These are phyloP conservation scores for Rosa chinensis DNA, from an alignment of 306 rosid genomes.

Conservation along the genomic window DNA sequence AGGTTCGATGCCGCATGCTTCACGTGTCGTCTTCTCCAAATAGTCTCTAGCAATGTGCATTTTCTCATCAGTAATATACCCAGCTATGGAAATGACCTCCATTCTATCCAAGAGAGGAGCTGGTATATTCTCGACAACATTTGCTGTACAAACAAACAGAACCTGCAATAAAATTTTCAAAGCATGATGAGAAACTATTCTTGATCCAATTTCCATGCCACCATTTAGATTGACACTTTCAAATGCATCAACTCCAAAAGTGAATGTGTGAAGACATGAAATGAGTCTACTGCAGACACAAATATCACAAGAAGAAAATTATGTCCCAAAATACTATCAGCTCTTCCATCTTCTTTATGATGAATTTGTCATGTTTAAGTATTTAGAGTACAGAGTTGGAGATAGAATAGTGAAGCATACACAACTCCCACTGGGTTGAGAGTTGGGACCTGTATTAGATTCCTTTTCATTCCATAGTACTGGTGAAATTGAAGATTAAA, in stretches of 20 bases:
- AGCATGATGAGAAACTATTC: slow-evolving; percentile 11
- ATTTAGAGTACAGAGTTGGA: not conserved
- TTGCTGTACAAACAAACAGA: slow-evolving; percentile 98
- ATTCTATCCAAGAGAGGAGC: slow-evolving; percentile 92
- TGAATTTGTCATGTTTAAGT: not conserved
- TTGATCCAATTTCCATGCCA: not conserved
- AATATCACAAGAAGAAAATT: not conserved
- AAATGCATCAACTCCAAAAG: not conserved
- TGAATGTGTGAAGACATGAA: not conserved
- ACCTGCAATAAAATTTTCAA: slow-evolving; percentile 61
- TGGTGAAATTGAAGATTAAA: slow-evolving; percentile 16
- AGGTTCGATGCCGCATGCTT: slow-evolving; percentile 88
- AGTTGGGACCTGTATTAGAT: not conserved
- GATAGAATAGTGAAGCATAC: not conserved
- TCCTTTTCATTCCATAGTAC: slow-evolving; percentile 2
- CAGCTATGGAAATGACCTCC: slow-evolving; percentile 95
- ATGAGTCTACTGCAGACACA: not conserved
- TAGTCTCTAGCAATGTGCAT: slow-evolving; percentile 97
- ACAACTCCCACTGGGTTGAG: not conserved
- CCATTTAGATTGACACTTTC: not conserved
- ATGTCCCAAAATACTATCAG: not conserved
- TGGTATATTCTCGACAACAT: slow-evolving; percentile 90
- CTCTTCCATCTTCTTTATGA: not conserved
- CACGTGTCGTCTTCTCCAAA: slow-evolving; percentile 93
- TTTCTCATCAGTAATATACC: slow-evolving; percentile 96